Evolutionary conservation across 768 basidiomycete genomes (phyloP).

Genomic region (Phylloporus sp.): DNA sequence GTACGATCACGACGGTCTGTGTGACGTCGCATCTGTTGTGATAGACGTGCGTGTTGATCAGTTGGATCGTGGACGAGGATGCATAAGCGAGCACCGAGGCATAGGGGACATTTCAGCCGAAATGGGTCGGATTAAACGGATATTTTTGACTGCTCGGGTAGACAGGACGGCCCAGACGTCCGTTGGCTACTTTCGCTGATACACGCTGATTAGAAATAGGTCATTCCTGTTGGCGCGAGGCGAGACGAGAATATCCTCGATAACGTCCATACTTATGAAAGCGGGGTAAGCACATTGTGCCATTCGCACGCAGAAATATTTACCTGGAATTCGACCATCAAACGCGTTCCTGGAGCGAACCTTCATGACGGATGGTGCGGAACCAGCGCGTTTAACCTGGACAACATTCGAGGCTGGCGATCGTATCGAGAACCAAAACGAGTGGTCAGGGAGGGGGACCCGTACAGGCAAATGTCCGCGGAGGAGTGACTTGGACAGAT

Average conservation of each 20-base stretch:
- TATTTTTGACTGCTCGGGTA: background rate
- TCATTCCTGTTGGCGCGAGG: slow-evolving; percentile 2
- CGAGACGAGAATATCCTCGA: slow-evolving; percentile 5
- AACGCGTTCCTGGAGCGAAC: too few relatives aligned
- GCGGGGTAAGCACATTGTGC: slow-evolving; percentile 23
- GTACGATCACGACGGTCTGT: too few relatives aligned
- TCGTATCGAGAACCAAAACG: too few relatives aligned
- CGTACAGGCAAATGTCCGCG: too few relatives aligned
- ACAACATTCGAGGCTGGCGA: too few relatives aligned
- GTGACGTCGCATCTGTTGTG: slow-evolving; percentile 13
- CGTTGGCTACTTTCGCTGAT: background rate
- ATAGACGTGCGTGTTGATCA: slow-evolving; percentile 16
- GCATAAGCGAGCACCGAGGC: background rate
- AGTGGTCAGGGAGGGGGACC: too few relatives aligned
- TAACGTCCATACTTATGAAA: slow-evolving; percentile 13
- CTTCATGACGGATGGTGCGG: too few relatives aligned
- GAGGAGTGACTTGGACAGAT: too few relatives aligned
- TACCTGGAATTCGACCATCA: too few relatives aligned
- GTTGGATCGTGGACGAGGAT: background rate
- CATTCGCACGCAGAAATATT: slow-evolving; percentile 8
- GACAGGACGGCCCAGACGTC: too few relatives aligned
- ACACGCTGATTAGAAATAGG: background rate
- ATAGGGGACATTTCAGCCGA: background rate
- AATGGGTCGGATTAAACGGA: background rate
- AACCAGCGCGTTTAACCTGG: too few relatives aligned